Percentiles rank a stretch among this genome's conserved stretches.
These are phyloP conservation scores for Brassica carinata DNA, from an alignment of 345 rosid species.

Conservation along the genomic window DNA sequence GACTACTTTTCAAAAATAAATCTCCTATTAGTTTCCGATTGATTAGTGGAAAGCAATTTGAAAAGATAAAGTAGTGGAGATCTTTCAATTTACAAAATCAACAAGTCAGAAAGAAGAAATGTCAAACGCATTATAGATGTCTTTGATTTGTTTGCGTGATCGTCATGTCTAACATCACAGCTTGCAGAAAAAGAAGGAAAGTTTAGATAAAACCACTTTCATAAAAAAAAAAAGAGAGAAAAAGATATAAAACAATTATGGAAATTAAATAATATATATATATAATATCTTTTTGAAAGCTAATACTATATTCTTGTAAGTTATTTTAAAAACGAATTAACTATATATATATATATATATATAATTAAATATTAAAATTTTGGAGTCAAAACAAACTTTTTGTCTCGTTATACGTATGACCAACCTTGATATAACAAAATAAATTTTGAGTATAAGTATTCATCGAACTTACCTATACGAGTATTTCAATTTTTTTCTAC, in stretches of 20 bases:
- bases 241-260: background rate
- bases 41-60: background rate
- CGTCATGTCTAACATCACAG: constrained; percentile 13
- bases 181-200: background rate
- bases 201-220: background rate
- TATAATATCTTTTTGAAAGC: background rate
- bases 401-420: background rate
- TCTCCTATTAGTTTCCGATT: background rate
- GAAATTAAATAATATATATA: background rate
- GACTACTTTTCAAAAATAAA: background rate
- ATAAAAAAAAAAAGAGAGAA: background rate
- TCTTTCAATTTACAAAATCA: background rate
- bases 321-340: background rate
- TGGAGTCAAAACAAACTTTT: background rate
- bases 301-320: background rate
- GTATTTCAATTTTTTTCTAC: too few species aligned
- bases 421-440: background rate
- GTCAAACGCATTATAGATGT: background rate
- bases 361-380: background rate
- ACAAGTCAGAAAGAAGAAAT: background rate
- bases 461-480: background rate
- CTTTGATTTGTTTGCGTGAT: background rate
- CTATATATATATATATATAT: too few species aligned
- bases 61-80: background rate
- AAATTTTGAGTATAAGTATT: background rate